Base-by-base conservation (phyloP, 2,329 filamentous ascomycete species). In the Dactylellina cionopaga region DNA sequence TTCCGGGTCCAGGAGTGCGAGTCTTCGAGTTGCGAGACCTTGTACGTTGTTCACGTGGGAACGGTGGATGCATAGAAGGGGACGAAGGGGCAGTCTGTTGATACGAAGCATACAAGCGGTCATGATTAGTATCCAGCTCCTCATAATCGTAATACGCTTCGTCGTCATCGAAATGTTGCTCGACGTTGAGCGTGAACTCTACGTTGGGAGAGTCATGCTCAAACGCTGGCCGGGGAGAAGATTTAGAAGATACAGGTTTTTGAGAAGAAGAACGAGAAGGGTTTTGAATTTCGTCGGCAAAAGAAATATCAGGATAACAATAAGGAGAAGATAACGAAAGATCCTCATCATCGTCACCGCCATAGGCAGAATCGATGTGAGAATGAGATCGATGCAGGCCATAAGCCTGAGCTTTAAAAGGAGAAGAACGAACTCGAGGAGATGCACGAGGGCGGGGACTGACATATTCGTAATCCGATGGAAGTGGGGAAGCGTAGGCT, bases 401-500 rank as follows among this genome's bases (percentile, higher is more conserved):
- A 46, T 73, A 60, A 41, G 69, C 69, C 69, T 60, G 69, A 24
- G 46, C 49, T 66, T 62, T 66, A 52, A 55, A 73, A 47, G 69
- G 62, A 73, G 69, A 62, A 62, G 65, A 65, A 65, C 55, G 59
- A 66, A 73, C 54, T 66, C 69, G 56, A 73, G 69, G 60, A 66
- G 69, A 73, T 59, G 59, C 54, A 60, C 69, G 69, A 66, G 44
- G 60, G 55, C 60, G 69, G 69, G 69, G 62, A 73, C 69, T 73
- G 69, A 73, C 69, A 66, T 65, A 73, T 44, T 73, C 69, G 55
- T 55, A 65, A 66, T 66, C 62, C 52, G 69, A 62, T 55, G 29
- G 54, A 60, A 65, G 60, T 37, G 69, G 52, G 19, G 69, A 66
- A 29, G 62, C 60, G 55, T 66, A 73, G 13, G 52, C 60, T 60